phyloP scores from a whole-genome alignment of 2,329 filamentous ascomycete species.

The Fusarium annulatum region DNA sequence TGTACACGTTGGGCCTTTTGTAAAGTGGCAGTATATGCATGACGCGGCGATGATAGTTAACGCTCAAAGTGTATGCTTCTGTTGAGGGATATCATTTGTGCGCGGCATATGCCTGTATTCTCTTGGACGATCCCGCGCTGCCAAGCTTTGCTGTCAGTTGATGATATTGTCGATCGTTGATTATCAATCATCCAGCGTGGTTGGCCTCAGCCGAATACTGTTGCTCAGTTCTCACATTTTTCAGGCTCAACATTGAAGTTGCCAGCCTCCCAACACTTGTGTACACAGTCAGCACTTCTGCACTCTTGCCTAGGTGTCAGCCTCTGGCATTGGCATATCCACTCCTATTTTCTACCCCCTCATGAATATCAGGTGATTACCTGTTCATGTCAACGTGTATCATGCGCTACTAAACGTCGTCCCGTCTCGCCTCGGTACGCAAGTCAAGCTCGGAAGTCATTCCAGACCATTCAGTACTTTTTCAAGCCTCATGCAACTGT shows the following conservation, averaged over 20 bases:
- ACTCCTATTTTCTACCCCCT: neutral
- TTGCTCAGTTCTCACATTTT: neutral
- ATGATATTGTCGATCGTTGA: constrained; percentile 4
- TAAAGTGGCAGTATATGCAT: neutral
- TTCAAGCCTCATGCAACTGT: neutral
- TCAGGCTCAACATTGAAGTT: neutral
- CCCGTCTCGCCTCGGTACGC: neutral
- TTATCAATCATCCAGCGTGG: neutral
- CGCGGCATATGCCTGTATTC: neutral
- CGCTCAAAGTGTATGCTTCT: neutral
- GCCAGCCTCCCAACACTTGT: neutral
- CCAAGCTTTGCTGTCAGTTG: constrained; percentile 1
- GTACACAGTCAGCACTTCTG: neutral
- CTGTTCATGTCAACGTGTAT: neutral
- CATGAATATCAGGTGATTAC: neutral
- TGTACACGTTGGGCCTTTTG: neutral
- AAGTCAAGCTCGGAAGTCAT: neutral
- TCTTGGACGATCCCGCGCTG: neutral
- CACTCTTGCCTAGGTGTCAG: too few species aligned
- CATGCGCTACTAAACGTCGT: neutral
- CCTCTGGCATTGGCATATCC: neutral
- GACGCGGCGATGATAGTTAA: neutral
- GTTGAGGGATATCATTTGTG: neutral
- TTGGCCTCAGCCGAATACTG: neutral
- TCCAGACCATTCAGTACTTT: neutral